Base-by-base conservation (phyloP, 768 basidiomycete species). In the Lyophyllum semitale region DNA sequence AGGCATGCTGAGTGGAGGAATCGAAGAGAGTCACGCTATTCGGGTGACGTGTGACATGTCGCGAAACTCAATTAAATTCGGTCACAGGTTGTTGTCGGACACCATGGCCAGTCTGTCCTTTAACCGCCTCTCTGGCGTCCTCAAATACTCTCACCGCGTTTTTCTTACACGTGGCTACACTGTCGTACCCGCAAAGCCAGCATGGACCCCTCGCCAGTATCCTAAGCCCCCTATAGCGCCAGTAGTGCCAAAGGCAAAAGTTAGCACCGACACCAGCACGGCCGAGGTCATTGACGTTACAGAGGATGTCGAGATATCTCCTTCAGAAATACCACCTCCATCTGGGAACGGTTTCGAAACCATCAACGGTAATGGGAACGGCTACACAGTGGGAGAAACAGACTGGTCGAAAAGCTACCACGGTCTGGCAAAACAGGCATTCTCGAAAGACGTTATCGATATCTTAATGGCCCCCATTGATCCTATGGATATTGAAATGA, bases 361-460 rank as follows among this genome's bases (percentile, higher is more conserved):
- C 44, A 35, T 13, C 18, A 47, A 47, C 30, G 42, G 37, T 12
- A 51, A 46, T 23, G 54, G 46, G 9, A 56, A 59, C 9, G 40
- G 33, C 23, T 2, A 22, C 33, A 42, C 18, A 0, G 12, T 20
- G 17, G 43, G 30, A 12, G 41, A 59, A 27, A 43, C 44, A 1
- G 91, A 98, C 70, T 98, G 95, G 95, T 91, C 91, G 1, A 88
- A 82, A 65, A 89, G 87, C 65, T 98, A 93, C 67, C 75, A 84
- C 57, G 96, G 95, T 0, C 73, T 98, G 26, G 89, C 89, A 4
- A 70, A 78, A 0, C 75, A 86, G 65, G 86, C 95, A 2, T 98
- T 97, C 70, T 64, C 85, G 2, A 85, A 81, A 63, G 91, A 95
- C 48, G 77, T 84, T 56, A 80, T 89, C 0, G 84, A 92, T 3